Conservation (phyloP, 345 rosid species). For the Citrus hindsii region DNA sequence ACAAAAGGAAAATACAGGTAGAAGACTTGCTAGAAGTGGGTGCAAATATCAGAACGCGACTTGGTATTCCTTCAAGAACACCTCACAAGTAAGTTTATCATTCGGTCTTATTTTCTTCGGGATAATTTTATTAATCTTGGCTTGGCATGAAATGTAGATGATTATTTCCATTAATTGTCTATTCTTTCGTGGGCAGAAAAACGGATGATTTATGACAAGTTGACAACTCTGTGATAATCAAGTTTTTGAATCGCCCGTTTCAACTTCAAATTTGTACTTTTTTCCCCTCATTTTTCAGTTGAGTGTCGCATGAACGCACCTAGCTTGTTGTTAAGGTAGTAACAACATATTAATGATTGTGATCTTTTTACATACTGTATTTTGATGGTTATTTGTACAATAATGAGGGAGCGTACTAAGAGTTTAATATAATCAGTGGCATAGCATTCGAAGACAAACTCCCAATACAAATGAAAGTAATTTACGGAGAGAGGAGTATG, state of each 20-base stretch:
- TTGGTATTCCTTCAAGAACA: constrained; percentile 30
- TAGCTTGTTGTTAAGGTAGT: too few relatives aligned
- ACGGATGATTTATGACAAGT: not conserved
- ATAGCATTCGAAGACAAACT: too few relatives aligned
- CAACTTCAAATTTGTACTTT: not conserved
- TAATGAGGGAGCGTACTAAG: too few relatives aligned
- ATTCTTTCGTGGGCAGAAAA: not conserved
- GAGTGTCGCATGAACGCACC: too few relatives aligned
- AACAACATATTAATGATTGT: too few relatives aligned
- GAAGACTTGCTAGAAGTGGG: constrained; percentile 47
- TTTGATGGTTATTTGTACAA: too few relatives aligned
- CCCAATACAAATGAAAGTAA: too few relatives aligned
- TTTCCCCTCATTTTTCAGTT: too few relatives aligned
- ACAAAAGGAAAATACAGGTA: constrained; percentile 18
- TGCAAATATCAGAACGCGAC: constrained; percentile 35
- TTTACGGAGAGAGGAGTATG: too few relatives aligned
- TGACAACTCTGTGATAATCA: not conserved
- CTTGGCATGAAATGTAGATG: not conserved
- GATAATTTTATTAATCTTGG: not conserved
- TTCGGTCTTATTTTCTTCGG: too few relatives aligned
- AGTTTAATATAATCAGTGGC: too few relatives aligned
- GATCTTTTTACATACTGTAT: too few relatives aligned
- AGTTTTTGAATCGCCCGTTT: not conserved
- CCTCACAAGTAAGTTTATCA: constrained; percentile 16
- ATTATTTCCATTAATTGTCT: not conserved